These are phyloP conservation scores for Pisolithus thermaeus DNA, from an alignment of 1,284 basidiomycete species.

Conservation along the genomic window DNA sequence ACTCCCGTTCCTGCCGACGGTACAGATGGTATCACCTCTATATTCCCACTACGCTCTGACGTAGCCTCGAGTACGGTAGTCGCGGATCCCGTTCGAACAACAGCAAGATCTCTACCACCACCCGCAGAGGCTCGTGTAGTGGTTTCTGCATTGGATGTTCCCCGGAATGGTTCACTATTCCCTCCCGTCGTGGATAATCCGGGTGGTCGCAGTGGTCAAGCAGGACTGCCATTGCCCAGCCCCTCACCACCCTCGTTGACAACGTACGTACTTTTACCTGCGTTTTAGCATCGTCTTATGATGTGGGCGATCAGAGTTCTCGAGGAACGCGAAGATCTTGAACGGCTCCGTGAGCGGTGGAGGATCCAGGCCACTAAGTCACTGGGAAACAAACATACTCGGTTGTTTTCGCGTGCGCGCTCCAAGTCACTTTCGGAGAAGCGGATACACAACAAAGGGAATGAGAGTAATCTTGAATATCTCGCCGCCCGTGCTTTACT, in stretches of 20 bases:
- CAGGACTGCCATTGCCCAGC: slow-evolving; percentile 47
- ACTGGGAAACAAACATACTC: slow-evolving; percentile 57
- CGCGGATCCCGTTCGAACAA: slow-evolving; percentile 33
- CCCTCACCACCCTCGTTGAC: slow-evolving; percentile 57
- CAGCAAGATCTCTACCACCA: slow-evolving; percentile 44
- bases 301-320: slow-evolving; percentile 45
- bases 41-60: slow-evolving; percentile 14
- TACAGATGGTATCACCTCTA: slow-evolving; percentile 6
- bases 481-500: slow-evolving; percentile 58
- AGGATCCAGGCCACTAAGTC: slow-evolving; percentile 55
- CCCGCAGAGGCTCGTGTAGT: slow-evolving; percentile 12
- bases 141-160: slow-evolving; percentile 17
- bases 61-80: slow-evolving; percentile 13
- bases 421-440: slow-evolving; percentile 53
- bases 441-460: slow-evolving; percentile 19
- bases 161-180: slow-evolving; percentile 14
- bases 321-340: slow-evolving; percentile 52
- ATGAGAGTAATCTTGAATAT: slow-evolving; percentile 41
- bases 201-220: slow-evolving; percentile 41
- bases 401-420: slow-evolving; percentile 56
- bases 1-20: slow-evolving; percentile 34
- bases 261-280: slow-evolving; percentile 38
- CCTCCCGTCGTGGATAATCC: slow-evolving; percentile 12
- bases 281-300: background rate
- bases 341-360: slow-evolving; percentile 60